Percentiles rank a stretch among this genome's conserved stretches.
Evolutionary conservation across 805 yeast species (phyloP).

Genomic region (Candida verbasci): DNA sequence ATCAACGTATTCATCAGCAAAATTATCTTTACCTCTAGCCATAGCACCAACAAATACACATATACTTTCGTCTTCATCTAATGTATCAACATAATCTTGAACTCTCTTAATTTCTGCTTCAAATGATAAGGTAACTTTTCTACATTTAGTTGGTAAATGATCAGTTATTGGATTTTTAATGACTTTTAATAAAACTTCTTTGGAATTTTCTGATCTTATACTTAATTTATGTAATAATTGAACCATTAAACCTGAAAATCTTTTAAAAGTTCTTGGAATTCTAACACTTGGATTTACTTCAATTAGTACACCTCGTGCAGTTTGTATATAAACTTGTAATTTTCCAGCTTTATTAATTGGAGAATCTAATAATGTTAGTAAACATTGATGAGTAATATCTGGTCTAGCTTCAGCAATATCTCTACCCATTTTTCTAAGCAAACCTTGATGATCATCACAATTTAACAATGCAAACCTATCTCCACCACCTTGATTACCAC

Average conservation of each 20-base stretch:
- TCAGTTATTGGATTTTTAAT: conserved; percentile 97
- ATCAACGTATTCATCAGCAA: conserved; percentile 95
- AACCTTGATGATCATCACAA: conserved; percentile 98
- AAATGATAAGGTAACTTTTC: conserved; percentile 85
- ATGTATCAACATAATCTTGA: conserved; percentile 76
- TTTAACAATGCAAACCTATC: conserved; percentile 91
- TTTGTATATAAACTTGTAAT: conserved; percentile 92
- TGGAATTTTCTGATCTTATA: conserved; percentile 91
- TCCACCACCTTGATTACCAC: conserved; percentile 73
- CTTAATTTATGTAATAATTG: conserved; percentile 89
- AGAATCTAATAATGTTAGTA: conserved; percentile 89
- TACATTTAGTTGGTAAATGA: conserved; percentile 93
- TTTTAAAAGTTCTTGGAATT: conserved; percentile 96
- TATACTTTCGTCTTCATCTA: conserved; percentile 86
- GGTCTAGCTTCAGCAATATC: conserved; percentile 98
- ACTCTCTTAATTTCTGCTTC: conserved; percentile 87
- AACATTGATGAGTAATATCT: conserved; percentile 98
- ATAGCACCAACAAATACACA: conserved; percentile 99
- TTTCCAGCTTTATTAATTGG: conserved; percentile 97
- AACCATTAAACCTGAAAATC: conserved; percentile 97
- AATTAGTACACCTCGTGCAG: conserved; percentile 89
- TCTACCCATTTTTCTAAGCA: conserved; percentile 91
- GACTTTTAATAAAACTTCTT: conserved; percentile 88
- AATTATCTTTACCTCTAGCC: conserved; percentile 97
- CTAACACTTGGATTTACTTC: conserved; percentile 96